Conservation (phyloP, 768 basidiomycete genomes). For the Macrolepiota fuliginosa region DNA sequence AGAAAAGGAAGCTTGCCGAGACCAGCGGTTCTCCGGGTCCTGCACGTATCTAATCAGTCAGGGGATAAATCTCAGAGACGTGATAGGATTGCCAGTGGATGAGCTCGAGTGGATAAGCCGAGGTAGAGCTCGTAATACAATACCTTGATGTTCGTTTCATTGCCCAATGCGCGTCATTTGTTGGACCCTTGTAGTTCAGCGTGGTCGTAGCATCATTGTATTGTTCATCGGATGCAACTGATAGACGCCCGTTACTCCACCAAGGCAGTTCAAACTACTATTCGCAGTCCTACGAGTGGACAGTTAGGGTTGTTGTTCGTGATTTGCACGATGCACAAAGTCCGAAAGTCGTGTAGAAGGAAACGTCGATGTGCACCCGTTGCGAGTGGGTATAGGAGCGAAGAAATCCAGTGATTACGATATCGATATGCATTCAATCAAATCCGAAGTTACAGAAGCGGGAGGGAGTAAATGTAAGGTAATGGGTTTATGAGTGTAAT, state of each 20-base stretch:
- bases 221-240: too few relatives aligned
- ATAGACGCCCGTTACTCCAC: too few relatives aligned
- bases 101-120: background rate
- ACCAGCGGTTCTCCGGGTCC: background rate
- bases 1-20: background rate
- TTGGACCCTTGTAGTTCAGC: too few relatives aligned
- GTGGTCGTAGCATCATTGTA: too few relatives aligned
- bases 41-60: background rate
- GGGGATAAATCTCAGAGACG: background rate
- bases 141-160: background rate
- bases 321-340: background rate
- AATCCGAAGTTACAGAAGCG: background rate
- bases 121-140: background rate
- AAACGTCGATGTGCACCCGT: background rate
- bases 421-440: constrained; percentile 5
- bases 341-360: background rate
- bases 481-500: constrained; percentile 3
- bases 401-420: background rate
- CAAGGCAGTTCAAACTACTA: too few relatives aligned
- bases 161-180: too few relatives aligned
- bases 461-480: constrained; percentile 1
- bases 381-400: background rate
- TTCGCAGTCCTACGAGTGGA: too few relatives aligned
- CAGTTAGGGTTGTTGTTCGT: too few relatives aligned
- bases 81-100: background rate